Base-by-base conservation (phyloP, 2,329 filamentous ascomycete species). In the Penicillium sp. region DNA sequence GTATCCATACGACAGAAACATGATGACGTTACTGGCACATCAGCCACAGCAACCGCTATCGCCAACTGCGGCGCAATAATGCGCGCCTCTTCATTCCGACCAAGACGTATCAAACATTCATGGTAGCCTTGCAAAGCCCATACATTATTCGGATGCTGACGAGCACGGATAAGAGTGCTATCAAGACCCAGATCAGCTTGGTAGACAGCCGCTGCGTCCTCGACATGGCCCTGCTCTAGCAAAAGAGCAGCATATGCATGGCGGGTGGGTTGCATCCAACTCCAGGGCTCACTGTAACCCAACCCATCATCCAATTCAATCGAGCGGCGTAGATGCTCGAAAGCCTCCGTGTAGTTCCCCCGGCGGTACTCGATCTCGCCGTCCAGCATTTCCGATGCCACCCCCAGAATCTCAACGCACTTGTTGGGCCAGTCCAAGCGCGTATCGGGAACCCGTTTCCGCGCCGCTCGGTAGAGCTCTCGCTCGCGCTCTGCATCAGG, bases 91-190 rank as follows among this genome's bases (percentile, higher is more conserved):
- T 69, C 74, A 1, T 52, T 64, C 14, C 78, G 73, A 0, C 82
- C 84, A 14, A 88, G 68, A 57, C 75, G 82, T 4, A 78, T 60
- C 46, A 91, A 67, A 66, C 88, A 89, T 72, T 91, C 88, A 60
- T 89, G 81, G 60, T 85, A 88, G 0, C 88, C 89, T 62, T 89
- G 86, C 58, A 91, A 70, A 5, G 87, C 82, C 89, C 88, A 91
- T 0, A 91, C 84, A 60, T 92, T 91, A 46, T 86, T 86, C 7
- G 82, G 86, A 70, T 91, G 88, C 59, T 83, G 82, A 47, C 84
- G 76, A 0, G 87, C 82, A 19, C 88, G 78, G 0, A 87, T 85
- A 3, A 90, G 69, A 0, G 79, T 81, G n/a, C 79, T 75, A 53
- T 82, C 79, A 14, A 86, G 64, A 0, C 86, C 86, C 14, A 89